These are phyloP conservation scores for Sarcodon aspratus DNA, from an alignment of 768 basidiomycete species.

Conservation along the genomic window DNA sequence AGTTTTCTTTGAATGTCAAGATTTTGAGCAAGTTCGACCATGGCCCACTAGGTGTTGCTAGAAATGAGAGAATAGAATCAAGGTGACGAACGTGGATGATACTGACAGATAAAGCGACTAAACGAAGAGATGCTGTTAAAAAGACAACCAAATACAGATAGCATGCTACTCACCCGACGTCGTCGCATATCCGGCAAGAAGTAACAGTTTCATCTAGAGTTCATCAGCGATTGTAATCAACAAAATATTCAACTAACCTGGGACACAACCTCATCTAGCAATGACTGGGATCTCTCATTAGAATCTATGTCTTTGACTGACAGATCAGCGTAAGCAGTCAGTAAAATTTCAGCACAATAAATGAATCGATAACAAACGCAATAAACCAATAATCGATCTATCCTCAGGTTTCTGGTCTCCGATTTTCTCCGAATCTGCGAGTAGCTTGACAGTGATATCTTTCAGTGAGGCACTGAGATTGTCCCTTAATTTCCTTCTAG, in stretches of 20 bases:
- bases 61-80: neutral
- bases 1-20: conserved; percentile 34
- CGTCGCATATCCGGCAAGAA: conserved; percentile 40
- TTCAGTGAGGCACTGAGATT: conserved; percentile 19
- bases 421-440: conserved; percentile 17
- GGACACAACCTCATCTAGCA: conserved; percentile 29
- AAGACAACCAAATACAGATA: neutral
- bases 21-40: conserved; percentile 41
- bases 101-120: conserved; percentile 16
- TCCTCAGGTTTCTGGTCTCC: conserved; percentile 16
- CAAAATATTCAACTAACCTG: conserved; percentile 13
- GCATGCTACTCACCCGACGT: conserved; percentile 24
- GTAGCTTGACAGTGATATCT: conserved; percentile 21
- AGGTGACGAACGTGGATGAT: neutral
- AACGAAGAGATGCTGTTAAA: neutral
- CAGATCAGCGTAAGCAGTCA: too few species aligned
- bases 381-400: conserved; percentile 25
- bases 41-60: conserved; percentile 28
- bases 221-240: conserved; percentile 1
- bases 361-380: conserved; percentile 15
- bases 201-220: conserved; percentile 24
- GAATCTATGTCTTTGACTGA: conserved; percentile 25
- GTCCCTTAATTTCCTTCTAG: conserved; percentile 12
- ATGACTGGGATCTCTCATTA: conserved; percentile 19
- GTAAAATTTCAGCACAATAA: too few species aligned